Percentiles rank a stretch among this genome's conserved stretches.
These are phyloP conservation scores for Cyanodermella asteris DNA, from an alignment of 2,329 filamentous ascomycete genomes.

Conservation along the genomic window DNA sequence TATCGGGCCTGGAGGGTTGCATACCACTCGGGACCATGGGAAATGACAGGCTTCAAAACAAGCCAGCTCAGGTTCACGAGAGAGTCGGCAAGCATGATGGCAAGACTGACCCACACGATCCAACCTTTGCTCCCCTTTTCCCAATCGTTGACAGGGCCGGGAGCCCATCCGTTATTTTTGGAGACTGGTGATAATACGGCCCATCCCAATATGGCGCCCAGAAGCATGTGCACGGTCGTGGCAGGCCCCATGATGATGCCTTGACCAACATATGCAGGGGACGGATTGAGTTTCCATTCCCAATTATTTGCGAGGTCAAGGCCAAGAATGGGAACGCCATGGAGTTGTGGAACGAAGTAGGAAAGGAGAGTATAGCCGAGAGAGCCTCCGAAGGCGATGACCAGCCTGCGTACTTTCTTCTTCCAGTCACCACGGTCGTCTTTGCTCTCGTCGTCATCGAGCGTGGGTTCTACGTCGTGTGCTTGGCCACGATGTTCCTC, in stretches of 20 bases:
- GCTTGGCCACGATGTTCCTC: too few species aligned
- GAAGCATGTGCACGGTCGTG: slow-evolving; percentile 85
- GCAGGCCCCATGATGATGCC: slow-evolving; percentile 96
- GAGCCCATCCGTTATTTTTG: slow-evolving; percentile 71
- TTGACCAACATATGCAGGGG: slow-evolving; percentile 90
- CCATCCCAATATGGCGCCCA: slow-evolving; percentile 81
- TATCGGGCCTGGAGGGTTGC: slow-evolving; percentile 12
- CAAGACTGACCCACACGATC: slow-evolving; percentile 92
- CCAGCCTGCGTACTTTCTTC: slow-evolving; percentile 35
- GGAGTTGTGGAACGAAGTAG: slow-evolving; percentile 72
- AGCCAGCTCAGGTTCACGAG: slow-evolving; percentile 73
- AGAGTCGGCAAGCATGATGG: slow-evolving; percentile 91
- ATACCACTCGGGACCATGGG: slow-evolving; percentile 19
- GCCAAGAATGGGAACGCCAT: slow-evolving; percentile 75
- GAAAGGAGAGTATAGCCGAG: slow-evolving; percentile 51
- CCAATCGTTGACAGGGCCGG: slow-evolving; percentile 72
- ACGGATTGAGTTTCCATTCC: slow-evolving; percentile 93
- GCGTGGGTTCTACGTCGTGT: slow-evolving; percentile 1
- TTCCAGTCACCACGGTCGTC: slow-evolving; percentile 33
- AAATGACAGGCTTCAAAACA: slow-evolving; percentile 38
- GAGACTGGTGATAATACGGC: slow-evolving; percentile 73
- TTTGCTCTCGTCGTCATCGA: slow-evolving; percentile 11
- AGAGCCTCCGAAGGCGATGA: slow-evolving; percentile 37
- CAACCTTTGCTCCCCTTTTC: slow-evolving; percentile 85
- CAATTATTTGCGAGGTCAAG: slow-evolving; percentile 49